Evolutionary conservation across 1,139 yeast species (phyloP), one percentile per base, ranked within the genome.

Genomic region (Blastobotrys niveus): DNA sequence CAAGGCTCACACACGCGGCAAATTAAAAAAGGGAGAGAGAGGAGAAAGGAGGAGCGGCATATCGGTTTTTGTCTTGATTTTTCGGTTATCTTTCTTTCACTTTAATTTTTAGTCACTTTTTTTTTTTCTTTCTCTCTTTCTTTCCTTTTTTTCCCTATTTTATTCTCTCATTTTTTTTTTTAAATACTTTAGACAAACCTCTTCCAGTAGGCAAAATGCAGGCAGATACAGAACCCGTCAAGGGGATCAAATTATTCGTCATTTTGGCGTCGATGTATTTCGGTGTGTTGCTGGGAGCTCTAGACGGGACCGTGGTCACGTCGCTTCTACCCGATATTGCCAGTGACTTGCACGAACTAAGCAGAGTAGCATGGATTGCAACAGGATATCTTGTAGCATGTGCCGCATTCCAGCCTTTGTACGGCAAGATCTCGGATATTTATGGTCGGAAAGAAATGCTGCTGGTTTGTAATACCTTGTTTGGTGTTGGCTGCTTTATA

Each of bases 401-500:
- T 46, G 74, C 82, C 0, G 79, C 82, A 2, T 76, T 79, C 53
- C 85, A 79, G 63, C 96, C 96, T 1, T 64, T 88, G 20, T 86
- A 81, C 54, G 96, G 96, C 20, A 87, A 86, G 58, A 64, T 88
- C 27, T 81, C 93, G 3, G 96, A 87, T 57, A 84, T 87, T 36
- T 86, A 82, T 61, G 96, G 96, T 18, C 73, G 95, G 55, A 82
- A 77, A 58, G 60, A 67, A 6, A 61, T 76, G 47, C 62, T 80
- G 34, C 54, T 79, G 6, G 61, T 74, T 35, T 74, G 79, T 55
- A 74, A 76, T 47, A 45, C 63, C 3, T 56, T 68, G 32, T 80
- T 80, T 53, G 74, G 74, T 0, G 27, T 75, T 17, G 86, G 85
- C 9, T 76, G 82, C 55, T 52, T 72, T 25, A 63, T 76, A 40